phyloP scores from a whole-genome alignment of 169 alveolate species.

The Cryptosporidium canis region DNA sequence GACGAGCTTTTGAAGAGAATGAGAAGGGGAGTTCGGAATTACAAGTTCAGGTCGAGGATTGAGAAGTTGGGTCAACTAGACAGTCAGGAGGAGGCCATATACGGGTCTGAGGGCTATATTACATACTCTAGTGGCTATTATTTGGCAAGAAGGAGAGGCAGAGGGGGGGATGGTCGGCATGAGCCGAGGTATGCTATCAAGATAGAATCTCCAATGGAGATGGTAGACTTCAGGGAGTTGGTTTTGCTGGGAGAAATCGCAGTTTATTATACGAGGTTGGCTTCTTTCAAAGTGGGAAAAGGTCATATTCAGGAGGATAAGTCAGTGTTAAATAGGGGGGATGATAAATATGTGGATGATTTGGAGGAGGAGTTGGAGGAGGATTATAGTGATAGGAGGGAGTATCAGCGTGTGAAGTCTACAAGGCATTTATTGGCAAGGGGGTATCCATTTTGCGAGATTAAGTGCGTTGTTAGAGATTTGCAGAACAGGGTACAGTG shows the following conservation, averaged over 20 bases:
- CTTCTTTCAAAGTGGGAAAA: background rate
- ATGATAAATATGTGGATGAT: background rate
- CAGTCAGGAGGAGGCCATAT: background rate
- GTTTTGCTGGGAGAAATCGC: conserved; percentile 3
- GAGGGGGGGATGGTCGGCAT: background rate
- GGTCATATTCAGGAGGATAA: background rate
- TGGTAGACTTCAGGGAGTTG: conserved; percentile 6
- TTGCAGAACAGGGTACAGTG: conserved; percentile 47
- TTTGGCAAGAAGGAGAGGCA: background rate
- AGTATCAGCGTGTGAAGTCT: background rate
- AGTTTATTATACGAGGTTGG: background rate
- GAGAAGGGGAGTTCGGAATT: background rate
- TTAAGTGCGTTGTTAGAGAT: conserved; percentile 10
- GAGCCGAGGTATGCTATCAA: background rate
- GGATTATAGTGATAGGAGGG: background rate
- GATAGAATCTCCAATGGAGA: conserved; percentile 45
- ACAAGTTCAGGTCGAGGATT: background rate
- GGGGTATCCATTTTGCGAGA: conserved; percentile 53
- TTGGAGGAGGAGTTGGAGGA: background rate
- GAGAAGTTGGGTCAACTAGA: background rate
- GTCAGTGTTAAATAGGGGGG: background rate
- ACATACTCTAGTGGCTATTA: conserved; percentile 12
- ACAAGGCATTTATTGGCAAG: background rate
- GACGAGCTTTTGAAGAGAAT: background rate
- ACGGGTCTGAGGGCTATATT: background rate